Evolutionary conservation across 768 basidiomycete genomes (phyloP).

Genomic region (Albatrellus ellisii): DNA sequence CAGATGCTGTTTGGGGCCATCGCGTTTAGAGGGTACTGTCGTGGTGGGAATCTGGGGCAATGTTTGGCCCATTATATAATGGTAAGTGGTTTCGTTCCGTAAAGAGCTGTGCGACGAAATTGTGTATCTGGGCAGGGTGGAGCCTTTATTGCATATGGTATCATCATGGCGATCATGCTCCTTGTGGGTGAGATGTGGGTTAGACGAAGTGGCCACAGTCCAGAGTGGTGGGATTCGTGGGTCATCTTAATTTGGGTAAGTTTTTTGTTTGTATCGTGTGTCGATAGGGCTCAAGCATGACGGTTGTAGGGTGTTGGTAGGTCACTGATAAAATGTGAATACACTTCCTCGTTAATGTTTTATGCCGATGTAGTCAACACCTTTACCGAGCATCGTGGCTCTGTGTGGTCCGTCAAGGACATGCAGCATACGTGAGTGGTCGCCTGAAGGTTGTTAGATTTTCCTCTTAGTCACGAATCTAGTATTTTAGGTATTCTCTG

Average conservation of each 20-base stretch:
- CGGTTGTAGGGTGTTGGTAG: conserved; percentile 13
- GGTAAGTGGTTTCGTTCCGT: conserved; percentile 21
- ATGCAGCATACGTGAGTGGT: conserved; percentile 81
- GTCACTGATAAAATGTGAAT: not conserved
- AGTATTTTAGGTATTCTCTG: conserved; percentile 68
- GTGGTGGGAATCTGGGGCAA: conserved; percentile 66
- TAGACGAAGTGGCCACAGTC: conserved; percentile 52
- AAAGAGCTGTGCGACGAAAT: not conserved
- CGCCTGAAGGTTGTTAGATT: not conserved
- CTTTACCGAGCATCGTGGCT: conserved; percentile 82
- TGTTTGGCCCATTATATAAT: conserved; percentile 85
- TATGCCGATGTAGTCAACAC: conserved; percentile 54
- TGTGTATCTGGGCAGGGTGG: conserved; percentile 37
- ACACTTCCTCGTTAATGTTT: not conserved
- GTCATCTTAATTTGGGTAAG: conserved; percentile 41
- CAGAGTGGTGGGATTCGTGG: conserved; percentile 84
- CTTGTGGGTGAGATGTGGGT: conserved; percentile 72
- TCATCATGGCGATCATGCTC: conserved; percentile 68
- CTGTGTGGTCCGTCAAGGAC: conserved; percentile 78
- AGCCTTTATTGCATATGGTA: conserved; percentile 80
- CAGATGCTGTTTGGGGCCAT: conserved; percentile 84
- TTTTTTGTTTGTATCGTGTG: conserved; percentile 2
- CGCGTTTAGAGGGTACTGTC: conserved; percentile 64
- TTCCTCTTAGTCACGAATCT: conserved; percentile 1
- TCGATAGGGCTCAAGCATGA: not conserved